A percentile compares a stretch with the other conserved stretches of the same genome.
Evolutionary conservation across 1,284 basidiomycete species (phyloP).

Genomic region (Veloporphyrellus conicus): DNA sequence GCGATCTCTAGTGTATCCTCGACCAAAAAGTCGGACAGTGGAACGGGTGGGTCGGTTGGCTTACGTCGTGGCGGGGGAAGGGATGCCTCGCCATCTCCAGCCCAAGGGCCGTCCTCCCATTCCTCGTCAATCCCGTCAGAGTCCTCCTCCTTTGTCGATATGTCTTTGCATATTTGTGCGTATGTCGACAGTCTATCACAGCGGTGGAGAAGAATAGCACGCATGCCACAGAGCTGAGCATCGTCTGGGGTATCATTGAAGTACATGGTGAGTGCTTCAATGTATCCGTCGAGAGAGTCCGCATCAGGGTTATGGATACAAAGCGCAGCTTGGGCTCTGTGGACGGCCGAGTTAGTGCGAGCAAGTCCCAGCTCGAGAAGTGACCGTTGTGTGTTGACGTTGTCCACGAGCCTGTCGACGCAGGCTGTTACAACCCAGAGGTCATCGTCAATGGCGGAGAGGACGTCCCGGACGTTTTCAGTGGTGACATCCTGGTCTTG

Average conservation of each 20-base stretch:
- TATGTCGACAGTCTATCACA: conserved; percentile 67
- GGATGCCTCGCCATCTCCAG: conserved; percentile 40
- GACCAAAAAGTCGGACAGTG: conserved; percentile 62
- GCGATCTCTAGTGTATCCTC: conserved; percentile 57
- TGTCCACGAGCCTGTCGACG: conserved; percentile 61
- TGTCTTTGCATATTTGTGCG: conserved; percentile 50
- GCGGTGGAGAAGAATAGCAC: conserved; percentile 56
- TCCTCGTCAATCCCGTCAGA: conserved; percentile 46
- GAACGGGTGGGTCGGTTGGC: conserved; percentile 40
- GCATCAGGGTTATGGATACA: conserved; percentile 10
- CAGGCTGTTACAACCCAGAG: conserved; percentile 72
- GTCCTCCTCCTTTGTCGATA: conserved; percentile 29
- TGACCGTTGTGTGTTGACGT: conserved; percentile 49
- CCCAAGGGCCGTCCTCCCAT: conserved; percentile 85
- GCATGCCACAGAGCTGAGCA: conserved; percentile 60
- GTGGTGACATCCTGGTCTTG: conserved; percentile 52
- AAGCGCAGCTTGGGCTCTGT: conserved; percentile 44
- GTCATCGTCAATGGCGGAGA: conserved; percentile 57
- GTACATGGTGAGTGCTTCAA: conserved; percentile 42
- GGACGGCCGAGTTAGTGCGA: conserved; percentile 48
- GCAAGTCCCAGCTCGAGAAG: conserved; percentile 60
- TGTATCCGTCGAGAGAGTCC: conserved; percentile 2
- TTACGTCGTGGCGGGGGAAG: conserved; percentile 25
- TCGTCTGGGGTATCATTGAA: conserved; percentile 54
- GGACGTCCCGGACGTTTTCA: conserved; percentile 44